phyloP scores from a whole-genome alignment of 2,329 filamentous ascomycete genomes.

The Lachnellula suecica region DNA sequence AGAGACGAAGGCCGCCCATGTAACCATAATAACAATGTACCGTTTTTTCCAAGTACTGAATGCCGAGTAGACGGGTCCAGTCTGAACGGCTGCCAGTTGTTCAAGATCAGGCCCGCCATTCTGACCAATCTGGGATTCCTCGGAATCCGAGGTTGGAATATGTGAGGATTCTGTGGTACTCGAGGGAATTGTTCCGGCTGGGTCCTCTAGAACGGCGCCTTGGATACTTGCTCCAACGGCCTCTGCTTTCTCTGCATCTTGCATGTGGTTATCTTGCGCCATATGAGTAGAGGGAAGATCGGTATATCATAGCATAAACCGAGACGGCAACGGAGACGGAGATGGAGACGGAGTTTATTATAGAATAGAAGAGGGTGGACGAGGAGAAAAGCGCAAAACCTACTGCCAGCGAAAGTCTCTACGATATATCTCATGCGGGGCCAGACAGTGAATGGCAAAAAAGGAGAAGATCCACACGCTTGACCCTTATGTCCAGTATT shows the following conservation, averaged over 20 bases:
- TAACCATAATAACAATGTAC: slow-evolving; percentile 54
- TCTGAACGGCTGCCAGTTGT: slow-evolving; percentile 24
- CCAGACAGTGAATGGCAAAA: background rate
- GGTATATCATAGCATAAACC: slow-evolving; percentile 9
- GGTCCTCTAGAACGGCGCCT: slow-evolving; percentile 13
- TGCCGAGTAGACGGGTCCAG: slow-evolving; percentile 31
- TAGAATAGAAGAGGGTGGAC: background rate
- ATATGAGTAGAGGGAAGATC: slow-evolving; percentile 20
- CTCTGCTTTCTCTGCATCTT: slow-evolving; percentile 22
- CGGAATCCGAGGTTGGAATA: slow-evolving; percentile 10
- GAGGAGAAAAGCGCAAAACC: background rate
- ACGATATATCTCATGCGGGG: background rate
- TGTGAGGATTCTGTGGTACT: background rate
- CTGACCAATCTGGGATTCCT: slow-evolving; percentile 17
- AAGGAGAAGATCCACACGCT: background rate
- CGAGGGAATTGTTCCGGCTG: background rate
- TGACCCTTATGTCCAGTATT: background rate
- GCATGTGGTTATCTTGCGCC: slow-evolving; percentile 17
- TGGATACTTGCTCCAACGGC: slow-evolving; percentile 16
- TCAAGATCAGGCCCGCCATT: slow-evolving; percentile 29
- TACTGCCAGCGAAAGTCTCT: background rate
- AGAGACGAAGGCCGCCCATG: slow-evolving; percentile 38
- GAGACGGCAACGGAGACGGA: background rate
- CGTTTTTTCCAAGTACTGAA: slow-evolving; percentile 39
- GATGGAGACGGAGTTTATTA: background rate